A percentile compares a stretch with the other conserved stretches of the same genome.
These are phyloP conservation scores for Breynia disticha DNA, from an alignment of 441 rosid species.

Conservation along the genomic window DNA sequence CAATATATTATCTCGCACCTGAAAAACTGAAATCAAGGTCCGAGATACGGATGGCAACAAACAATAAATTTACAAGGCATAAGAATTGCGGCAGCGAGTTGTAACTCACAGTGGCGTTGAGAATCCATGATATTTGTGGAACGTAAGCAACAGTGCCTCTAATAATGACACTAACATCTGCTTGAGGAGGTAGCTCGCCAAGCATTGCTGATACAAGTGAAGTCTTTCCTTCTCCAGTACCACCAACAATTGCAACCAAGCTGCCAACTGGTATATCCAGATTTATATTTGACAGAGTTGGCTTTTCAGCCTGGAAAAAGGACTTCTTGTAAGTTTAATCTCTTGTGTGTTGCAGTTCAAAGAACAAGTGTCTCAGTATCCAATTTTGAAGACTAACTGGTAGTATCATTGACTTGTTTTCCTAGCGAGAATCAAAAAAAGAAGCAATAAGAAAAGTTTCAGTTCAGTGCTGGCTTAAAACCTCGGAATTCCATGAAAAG, in stretches of 20 bases:
- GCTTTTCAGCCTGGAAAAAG: slow-evolving; percentile 48
- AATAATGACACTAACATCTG: slow-evolving; percentile 41
- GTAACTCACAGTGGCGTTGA: slow-evolving; percentile 82
- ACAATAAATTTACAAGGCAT: slow-evolving; percentile 1
- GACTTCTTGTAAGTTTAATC: not conserved
- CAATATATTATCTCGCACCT: slow-evolving; percentile 88
- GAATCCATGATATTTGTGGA: slow-evolving; percentile 99
- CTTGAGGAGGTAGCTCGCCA: slow-evolving; percentile 73
- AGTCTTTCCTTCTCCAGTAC: slow-evolving; percentile 98
- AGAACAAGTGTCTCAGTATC: too few relatives aligned
- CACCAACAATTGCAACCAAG: slow-evolving; percentile 89
- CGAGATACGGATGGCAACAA: slow-evolving; percentile 1
- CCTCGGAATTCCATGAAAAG: slow-evolving; percentile 96
- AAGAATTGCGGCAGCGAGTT: slow-evolving; percentile 15
- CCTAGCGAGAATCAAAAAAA: not conserved
- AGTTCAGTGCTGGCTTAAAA: too few relatives aligned
- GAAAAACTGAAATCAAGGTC: slow-evolving; percentile 15
- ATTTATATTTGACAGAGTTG: slow-evolving; percentile 67
- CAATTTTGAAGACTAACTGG: too few relatives aligned
- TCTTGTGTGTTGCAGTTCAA: too few relatives aligned
- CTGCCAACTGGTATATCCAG: slow-evolving; percentile 73
- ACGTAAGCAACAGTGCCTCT: slow-evolving; percentile 92
- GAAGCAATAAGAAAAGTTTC: not conserved
- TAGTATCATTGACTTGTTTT: too few relatives aligned
- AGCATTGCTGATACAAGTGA: slow-evolving; percentile 94